Percentiles rank a stretch among this genome's conserved stretches.
These are phyloP conservation scores for Arxiozyma slooffiae DNA, from an alignment of 1,139 yeast genomes.

Conservation along the genomic window DNA sequence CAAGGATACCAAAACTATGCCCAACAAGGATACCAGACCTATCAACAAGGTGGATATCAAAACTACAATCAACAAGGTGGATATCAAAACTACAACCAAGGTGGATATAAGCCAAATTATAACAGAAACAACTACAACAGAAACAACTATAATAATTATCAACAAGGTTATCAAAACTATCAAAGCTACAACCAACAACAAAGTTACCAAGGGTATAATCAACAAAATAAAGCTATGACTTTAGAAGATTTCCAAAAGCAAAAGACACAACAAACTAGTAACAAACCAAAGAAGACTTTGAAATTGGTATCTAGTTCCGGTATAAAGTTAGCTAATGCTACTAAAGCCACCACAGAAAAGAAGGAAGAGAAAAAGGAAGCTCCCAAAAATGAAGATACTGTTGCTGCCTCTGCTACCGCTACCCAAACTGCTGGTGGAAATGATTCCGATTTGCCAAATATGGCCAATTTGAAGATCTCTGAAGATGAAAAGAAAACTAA, in stretches of 20 bases:
- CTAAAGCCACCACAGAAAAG: slow-evolving; percentile 36
- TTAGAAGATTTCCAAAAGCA: slow-evolving; percentile 80
- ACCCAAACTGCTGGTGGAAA: slow-evolving; percentile 8
- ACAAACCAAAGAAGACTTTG: slow-evolving; percentile 52
- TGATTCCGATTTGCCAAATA: slow-evolving; percentile 17
- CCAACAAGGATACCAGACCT: slow-evolving; percentile 12
- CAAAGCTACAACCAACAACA: slow-evolving; percentile 17
- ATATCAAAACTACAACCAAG: slow-evolving; percentile 8
- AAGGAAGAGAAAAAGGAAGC: slow-evolving; percentile 27
- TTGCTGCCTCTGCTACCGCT: slow-evolving; percentile 3
- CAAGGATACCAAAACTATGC: slow-evolving; percentile 16
- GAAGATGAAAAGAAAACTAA: slow-evolving; percentile 11
- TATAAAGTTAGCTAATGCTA: slow-evolving; percentile 56
- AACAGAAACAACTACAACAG: background rate
- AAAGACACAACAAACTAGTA: slow-evolving; percentile 32
- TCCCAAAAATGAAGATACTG: slow-evolving; percentile 10
- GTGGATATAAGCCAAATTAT: slow-evolving; percentile 9
- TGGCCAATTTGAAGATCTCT: slow-evolving; percentile 17
- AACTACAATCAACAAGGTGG: slow-evolving; percentile 14
- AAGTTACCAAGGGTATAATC: slow-evolving; percentile 17
- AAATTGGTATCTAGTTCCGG: slow-evolving; percentile 58
- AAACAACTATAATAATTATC: slow-evolving; percentile 20
- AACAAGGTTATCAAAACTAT: slow-evolving; percentile 22
- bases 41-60: slow-evolving; percentile 7
- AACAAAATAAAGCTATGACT: slow-evolving; percentile 57